Base-by-base conservation (phyloP, 2,329 filamentous ascomycete genomes). In the Fusarium sp. region DNA sequence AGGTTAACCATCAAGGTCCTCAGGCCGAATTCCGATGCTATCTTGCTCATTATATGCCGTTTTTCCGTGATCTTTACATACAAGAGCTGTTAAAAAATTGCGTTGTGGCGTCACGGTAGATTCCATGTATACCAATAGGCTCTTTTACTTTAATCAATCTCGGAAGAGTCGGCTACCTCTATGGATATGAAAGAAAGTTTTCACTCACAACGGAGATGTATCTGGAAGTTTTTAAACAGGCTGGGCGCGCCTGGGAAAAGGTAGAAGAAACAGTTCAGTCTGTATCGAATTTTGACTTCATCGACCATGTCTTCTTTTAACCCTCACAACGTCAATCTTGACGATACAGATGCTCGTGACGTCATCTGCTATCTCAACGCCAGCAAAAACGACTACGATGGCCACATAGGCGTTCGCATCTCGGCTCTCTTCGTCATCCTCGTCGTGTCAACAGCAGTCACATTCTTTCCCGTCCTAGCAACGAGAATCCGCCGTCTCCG, bases 231-330 rank as follows among this genome's bases (percentile, higher is more conserved):
- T 12, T 30, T 30, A 30, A 30, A 30, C 1, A 30, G 28, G 12
- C 28, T 2, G 8, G 32, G 21, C 21, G 14, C 4, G 32, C 14
- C 32, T 4, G 14, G 7, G 7, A 14, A 16, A 16, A 4, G 14
- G 14, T 32, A 32, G 5, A 4, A 14, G 7, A 18, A 18, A 10
- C 14, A 16, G 4, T 9, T 16, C 32, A n/a, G 18, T n/a, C 3
- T n/a, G 3, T 1, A 37, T 7, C 2, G 1, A 18, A n/a, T 37
- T 5, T 12, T n/a, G 5, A 37, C 2, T 2, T n/a, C 18, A 12
- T n/a, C 2, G 18, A 7, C 10, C 34, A 37, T 37, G 34, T 37
- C 34, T 12, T 37, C 34, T n/a, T 37, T 37, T 18, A 12, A 37
- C 5, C 34, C 34, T 12, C 18, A n/a, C 5, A n/a, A n/a, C 5